phyloP scores from a whole-genome alignment of 2,329 filamentous ascomycete species.

The Niveomyces coronatus region DNA sequence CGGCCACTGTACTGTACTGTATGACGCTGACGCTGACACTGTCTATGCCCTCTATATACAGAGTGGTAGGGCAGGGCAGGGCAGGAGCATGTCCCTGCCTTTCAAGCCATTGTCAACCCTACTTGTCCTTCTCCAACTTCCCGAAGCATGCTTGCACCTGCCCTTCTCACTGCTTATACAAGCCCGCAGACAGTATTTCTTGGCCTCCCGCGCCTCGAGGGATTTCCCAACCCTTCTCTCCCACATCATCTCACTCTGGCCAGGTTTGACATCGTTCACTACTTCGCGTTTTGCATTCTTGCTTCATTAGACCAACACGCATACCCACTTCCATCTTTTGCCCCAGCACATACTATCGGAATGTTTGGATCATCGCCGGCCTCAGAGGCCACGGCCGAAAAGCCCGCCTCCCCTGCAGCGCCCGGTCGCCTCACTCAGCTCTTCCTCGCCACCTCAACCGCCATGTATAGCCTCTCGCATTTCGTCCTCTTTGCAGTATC shows the following conservation, averaged over 20 bases:
- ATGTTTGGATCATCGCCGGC: not conserved
- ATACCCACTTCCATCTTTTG: not conserved
- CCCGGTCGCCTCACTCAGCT: conserved; percentile 7
- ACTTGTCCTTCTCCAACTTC: too few species aligned
- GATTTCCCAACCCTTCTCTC: not conserved
- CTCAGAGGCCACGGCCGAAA: not conserved
- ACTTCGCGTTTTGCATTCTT: not conserved
- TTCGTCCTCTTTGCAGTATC: conserved; percentile 15
- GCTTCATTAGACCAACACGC: not conserved
- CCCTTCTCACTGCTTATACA: too few species aligned
- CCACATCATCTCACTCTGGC: not conserved
- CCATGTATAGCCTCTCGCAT: conserved; percentile 15
- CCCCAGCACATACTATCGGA: too few species aligned
- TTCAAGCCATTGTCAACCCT: too few species aligned
- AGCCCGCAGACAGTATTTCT: not conserved
- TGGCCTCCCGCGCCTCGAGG: not conserved
- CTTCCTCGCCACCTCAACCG: conserved; percentile 12
- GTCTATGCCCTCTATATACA: too few species aligned
- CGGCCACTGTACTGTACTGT: too few species aligned
- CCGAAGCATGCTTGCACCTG: too few species aligned
- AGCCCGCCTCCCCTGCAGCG: conserved; percentile 4
- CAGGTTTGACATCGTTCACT: conserved; percentile 1
- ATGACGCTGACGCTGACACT: too few species aligned
- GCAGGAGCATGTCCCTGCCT: too few species aligned
- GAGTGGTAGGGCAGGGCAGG: too few species aligned